Evolutionary conservation across 805 yeast species (phyloP).

Genomic region (Spathaspora passalidarum): DNA sequence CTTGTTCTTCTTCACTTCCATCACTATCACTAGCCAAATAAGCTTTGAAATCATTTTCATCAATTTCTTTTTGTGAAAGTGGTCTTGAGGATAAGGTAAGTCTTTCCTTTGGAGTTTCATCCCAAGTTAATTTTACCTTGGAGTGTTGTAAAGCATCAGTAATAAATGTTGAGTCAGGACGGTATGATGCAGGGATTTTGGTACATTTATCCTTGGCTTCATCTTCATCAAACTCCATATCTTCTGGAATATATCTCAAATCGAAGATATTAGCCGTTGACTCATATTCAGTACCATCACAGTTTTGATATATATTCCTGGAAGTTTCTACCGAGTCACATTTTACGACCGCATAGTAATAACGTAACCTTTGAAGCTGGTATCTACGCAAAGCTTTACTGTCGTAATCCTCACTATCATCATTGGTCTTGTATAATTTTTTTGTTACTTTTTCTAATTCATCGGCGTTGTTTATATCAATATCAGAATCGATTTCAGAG

Average conservation of each 20-base stretch:
- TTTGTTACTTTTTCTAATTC: slow-evolving; percentile 60
- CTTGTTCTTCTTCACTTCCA: slow-evolving; percentile 28
- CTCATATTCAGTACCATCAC: slow-evolving; percentile 95
- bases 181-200: slow-evolving; percentile 71
- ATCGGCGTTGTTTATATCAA: slow-evolving; percentile 45
- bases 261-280: slow-evolving; percentile 94
- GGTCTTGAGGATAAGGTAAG: slow-evolving; percentile 70
- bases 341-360: slow-evolving; percentile 85
- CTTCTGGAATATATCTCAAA: slow-evolving; percentile 89
- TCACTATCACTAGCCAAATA: slow-evolving; percentile 63
- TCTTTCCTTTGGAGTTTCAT: slow-evolving; percentile 94
- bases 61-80: slow-evolving; percentile 84
- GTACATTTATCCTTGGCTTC: slow-evolving; percentile 72
- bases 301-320: slow-evolving; percentile 69
- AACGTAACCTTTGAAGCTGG: slow-evolving; percentile 88
- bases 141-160: slow-evolving; percentile 97
- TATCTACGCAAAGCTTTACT: slow-evolving; percentile 80
- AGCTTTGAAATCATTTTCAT: slow-evolving; percentile 88
- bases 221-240: slow-evolving; percentile 75
- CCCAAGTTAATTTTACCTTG: slow-evolving; percentile 96
- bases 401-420: slow-evolving; percentile 81
- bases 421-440: slow-evolving; percentile 73
- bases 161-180: slow-evolving; percentile 70
- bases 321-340: slow-evolving; percentile 79
- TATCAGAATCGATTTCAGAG: slow-evolving; percentile 31